Conservation (phyloP, 179 eudicot species). For the Gypsophila paniculata region DNA sequence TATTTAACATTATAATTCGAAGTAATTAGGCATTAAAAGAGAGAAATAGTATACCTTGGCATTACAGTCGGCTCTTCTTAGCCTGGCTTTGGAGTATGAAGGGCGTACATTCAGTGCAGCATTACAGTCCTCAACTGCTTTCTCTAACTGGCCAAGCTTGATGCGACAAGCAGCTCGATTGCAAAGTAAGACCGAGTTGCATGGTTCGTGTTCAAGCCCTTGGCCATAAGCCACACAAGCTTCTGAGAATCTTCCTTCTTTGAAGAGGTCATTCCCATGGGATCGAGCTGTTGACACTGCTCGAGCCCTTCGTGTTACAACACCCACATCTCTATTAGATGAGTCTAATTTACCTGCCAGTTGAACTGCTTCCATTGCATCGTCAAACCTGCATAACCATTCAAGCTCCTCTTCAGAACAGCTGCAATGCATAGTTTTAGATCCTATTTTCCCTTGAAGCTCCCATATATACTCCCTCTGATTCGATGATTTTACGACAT, state of each 20-base stretch:
- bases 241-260: slow-evolving; percentile 33
- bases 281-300: slow-evolving; percentile 37
- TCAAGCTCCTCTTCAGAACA: not conserved
- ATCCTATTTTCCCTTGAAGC: not conserved
- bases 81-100: slow-evolving; percentile 42
- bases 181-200: slow-evolving; percentile 41
- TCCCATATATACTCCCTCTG: not conserved
- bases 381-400: slow-evolving; percentile 38
- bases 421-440: not conserved
- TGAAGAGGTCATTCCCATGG: slow-evolving; percentile 38
- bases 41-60: slow-evolving; percentile 27
- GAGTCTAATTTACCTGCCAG: slow-evolving; percentile 37
- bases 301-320: slow-evolving; percentile 35
- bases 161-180: slow-evolving; percentile 45
- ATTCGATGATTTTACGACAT: too few relatives aligned
- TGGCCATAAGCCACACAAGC: slow-evolving; percentile 44
- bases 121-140: slow-evolving; percentile 42
- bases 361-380: slow-evolving; percentile 35
- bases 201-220: slow-evolving; percentile 47
- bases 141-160: slow-evolving; percentile 38
- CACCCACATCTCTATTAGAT: slow-evolving; percentile 33
- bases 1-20: not conserved
- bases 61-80: slow-evolving; percentile 43
- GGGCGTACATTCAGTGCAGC: slow-evolving; percentile 41
- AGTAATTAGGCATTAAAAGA: not conserved